Evolutionary conservation across 1,284 basidiomycete species (phyloP), one percentile per base, ranked within the genome.

Genomic region (Trichosporon faecale): DNA sequence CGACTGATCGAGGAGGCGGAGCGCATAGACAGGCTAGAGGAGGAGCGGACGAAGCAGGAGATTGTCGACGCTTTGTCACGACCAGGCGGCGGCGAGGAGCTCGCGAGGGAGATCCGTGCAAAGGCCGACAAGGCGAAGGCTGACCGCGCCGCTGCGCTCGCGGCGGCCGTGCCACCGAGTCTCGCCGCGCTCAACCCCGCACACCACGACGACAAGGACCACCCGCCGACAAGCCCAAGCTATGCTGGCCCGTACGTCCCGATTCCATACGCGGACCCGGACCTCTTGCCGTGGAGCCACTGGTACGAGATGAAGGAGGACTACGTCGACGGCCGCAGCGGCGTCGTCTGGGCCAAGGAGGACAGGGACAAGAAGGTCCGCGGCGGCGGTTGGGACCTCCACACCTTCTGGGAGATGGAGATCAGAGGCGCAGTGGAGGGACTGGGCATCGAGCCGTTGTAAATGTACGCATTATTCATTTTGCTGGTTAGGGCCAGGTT

Each of bases 361-460:
- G 92, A 94, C 76, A 84, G 87, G 67, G 90, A 93, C 74, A 91
- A 91, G 3, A 89, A 91, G 76, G 91, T 93, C 88, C 85, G 91
- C 57, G 93, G 89, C 9, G 95, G 93, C 18, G 94, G 93, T 1
- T 97, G 92, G 79, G 87, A 86, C 74, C 85, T 94, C 11, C 87
- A 90, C 70, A 89, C 94, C 79, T 92, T 92, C 65, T 96, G 94
- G 94, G 90, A 91, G 76, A 87, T 93, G 75, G 93, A 93, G 25
- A 80, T 96, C 63, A 85, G 91, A 66, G 88, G 84, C 75, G 91
- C 92, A 1, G 90, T 95, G 23, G 90, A 91, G 68, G 91, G 88
- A 1, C 81, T 96, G 67, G 83, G 79, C 60, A 73, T 83, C 16
- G 76, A 76, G 67, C 82, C 83, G 55, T 40, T 82, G 23, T 60